A percentile compares a stretch with the other conserved stretches of the same genome.
Evolutionary conservation across 2,329 filamentous ascomycete genomes (phyloP).

Genomic region (Clonostachys byssicola): DNA sequence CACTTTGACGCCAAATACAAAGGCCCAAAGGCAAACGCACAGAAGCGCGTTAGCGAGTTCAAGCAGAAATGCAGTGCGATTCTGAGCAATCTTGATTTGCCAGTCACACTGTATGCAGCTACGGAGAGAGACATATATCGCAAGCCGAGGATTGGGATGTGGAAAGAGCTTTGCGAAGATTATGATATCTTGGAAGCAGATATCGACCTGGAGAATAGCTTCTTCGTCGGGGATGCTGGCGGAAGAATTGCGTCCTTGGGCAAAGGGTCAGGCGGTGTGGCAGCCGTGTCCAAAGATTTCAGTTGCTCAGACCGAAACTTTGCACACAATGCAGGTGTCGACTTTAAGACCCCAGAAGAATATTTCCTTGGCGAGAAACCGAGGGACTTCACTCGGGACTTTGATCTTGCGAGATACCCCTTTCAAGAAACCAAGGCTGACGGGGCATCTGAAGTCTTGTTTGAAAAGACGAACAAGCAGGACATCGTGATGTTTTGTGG

Average conservation of each 20-base stretch:
- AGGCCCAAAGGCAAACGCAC: constrained; percentile 49
- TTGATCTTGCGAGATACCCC: constrained; percentile 62
- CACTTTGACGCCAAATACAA: constrained; percentile 67
- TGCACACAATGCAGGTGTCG: constrained; percentile 77
- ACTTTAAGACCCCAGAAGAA: constrained; percentile 85
- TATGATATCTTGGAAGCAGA: constrained; percentile 50
- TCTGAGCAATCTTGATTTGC: constrained; percentile 68
- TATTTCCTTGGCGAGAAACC: constrained; percentile 72
- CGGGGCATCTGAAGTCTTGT: constrained; percentile 27
- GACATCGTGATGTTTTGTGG: constrained; percentile 87
- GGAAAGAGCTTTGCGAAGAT: constrained; percentile 60
- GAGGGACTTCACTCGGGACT: constrained; percentile 62
- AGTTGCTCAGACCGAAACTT: constrained; percentile 73
- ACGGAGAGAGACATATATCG: constrained; percentile 77
- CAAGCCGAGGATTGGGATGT: constrained; percentile 89
- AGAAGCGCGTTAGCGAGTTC: constrained; percentile 70
- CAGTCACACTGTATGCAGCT: constrained; percentile 79
- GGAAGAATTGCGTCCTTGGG: constrained; percentile 43
- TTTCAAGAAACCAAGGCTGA: constrained; percentile 23
- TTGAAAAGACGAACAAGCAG: constrained; percentile 57
- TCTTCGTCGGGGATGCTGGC: constrained; percentile 89
- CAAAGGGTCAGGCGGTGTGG: constrained; percentile 11
- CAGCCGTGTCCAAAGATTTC: constrained; percentile 47
- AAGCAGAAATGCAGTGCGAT: constrained; percentile 74
- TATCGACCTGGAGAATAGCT: constrained; percentile 66